Evolutionary conservation across 2,329 filamentous ascomycete genomes (phyloP).

Genomic region (Pyrenochaeta sp.): DNA sequence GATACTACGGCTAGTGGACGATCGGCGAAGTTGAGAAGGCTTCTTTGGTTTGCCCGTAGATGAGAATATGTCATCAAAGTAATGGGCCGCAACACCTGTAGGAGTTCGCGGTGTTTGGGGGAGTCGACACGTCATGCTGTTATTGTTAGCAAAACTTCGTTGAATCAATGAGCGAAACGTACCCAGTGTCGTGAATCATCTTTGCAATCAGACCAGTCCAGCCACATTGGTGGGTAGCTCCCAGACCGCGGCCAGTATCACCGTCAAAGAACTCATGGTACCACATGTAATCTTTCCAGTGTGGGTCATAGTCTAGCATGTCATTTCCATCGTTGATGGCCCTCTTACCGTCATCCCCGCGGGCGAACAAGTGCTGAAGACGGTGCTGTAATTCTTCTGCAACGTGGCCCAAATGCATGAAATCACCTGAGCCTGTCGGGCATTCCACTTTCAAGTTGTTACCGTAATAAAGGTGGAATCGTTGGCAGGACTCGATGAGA

Average conservation of each 20-base stretch:
- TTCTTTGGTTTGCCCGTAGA: slow-evolving; percentile 52
- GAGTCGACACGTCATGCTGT: slow-evolving; percentile 36
- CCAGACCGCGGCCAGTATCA: slow-evolving; percentile 85
- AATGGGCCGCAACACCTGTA: slow-evolving; percentile 82
- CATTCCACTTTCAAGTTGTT: slow-evolving; percentile 89
- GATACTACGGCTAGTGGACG: slow-evolving; percentile 83
- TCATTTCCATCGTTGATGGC: slow-evolving; percentile 88
- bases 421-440: slow-evolving; percentile 89
- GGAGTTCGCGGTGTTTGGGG: slow-evolving; percentile 93
- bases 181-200: slow-evolving; percentile 98
- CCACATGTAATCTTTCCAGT: slow-evolving; percentile 95
- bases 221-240: slow-evolving; percentile 92
- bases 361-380: slow-evolving; percentile 87
- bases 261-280: slow-evolving; percentile 99
- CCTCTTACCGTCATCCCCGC: slow-evolving; percentile 82
- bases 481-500: slow-evolving; percentile 89
- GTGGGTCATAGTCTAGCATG: slow-evolving; percentile 84
- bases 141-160: slow-evolving; percentile 52
- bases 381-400: slow-evolving; percentile 95
- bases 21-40: slow-evolving; percentile 70
- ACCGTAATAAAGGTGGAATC: slow-evolving; percentile 97
- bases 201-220: slow-evolving; percentile 96
- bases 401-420: slow-evolving; percentile 94
- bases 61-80: slow-evolving; percentile 92
- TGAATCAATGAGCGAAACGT: slow-evolving; percentile 56